Evolutionary conservation across 148 eudicot species (phyloP).

Genomic region (Camellia japonica): DNA sequence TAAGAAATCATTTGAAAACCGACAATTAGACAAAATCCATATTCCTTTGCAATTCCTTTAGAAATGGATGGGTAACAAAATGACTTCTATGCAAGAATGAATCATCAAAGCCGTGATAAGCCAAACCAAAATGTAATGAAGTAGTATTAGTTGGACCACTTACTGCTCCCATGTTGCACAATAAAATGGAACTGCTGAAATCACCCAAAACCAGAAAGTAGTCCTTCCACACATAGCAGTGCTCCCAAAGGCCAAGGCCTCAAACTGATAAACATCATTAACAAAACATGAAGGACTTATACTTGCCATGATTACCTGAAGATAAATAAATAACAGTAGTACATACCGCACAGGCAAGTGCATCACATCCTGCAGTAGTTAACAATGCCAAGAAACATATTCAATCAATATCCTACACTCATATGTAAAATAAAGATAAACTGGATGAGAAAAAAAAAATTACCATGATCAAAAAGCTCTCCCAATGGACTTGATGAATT

Average conservation of each 20-base stretch:
- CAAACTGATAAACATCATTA: constrained; percentile 49
- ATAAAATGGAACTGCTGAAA: constrained; percentile 84
- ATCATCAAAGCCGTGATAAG: neutral
- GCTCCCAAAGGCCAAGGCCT: constrained; percentile 87
- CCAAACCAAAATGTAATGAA: constrained; percentile 5
- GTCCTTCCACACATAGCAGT: constrained; percentile 83
- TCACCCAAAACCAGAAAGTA: constrained; percentile 90
- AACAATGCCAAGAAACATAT: constrained; percentile 13
- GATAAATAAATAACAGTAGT: constrained; percentile 1
- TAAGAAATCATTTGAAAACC: constrained; percentile 1
- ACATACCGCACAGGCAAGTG: constrained; percentile 90
- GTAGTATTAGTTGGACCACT: constrained; percentile 30
- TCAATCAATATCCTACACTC: neutral
- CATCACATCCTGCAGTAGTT: constrained; percentile 78
- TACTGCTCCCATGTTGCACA: constrained; percentile 97
- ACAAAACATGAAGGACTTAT: neutral
- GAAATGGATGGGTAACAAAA: neutral
- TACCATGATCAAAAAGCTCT: constrained; percentile 98
- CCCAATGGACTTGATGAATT: constrained; percentile 98
- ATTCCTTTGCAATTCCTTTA: neutral
- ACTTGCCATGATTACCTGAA: neutral
- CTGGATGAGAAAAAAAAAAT: constrained; percentile 13
- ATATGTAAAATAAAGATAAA: neutral
- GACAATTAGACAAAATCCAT: neutral
- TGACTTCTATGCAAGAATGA: neutral